Evolutionary conservation across 495 filamentous ascomycete genomes (phyloP).

Genomic region (Entonaema liquescens): DNA sequence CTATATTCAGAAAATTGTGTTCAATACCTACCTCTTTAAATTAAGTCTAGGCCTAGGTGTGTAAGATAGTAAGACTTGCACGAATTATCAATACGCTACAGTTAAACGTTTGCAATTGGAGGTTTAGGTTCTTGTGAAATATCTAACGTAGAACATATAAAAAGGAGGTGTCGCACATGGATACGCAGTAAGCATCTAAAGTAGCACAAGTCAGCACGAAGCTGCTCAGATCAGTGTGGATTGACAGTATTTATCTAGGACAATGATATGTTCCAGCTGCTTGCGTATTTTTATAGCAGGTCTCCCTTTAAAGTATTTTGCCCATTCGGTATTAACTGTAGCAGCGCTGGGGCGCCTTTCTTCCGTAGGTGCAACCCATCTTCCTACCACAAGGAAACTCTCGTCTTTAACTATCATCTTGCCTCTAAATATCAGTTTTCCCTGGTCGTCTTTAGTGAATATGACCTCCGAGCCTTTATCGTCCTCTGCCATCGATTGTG

Average conservation of each 20-base stretch:
- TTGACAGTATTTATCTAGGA: conserved; percentile 21
- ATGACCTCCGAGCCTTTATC: neutral
- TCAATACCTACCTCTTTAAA: no score
- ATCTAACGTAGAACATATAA: neutral
- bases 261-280: conserved; percentile 11
- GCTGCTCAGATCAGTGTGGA: neutral
- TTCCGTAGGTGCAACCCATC: neutral
- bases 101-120: no score
- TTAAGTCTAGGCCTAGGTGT: no score
- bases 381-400: neutral
- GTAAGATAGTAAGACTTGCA: no score
- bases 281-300: neutral
- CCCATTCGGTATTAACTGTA: neutral
- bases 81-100: no score
- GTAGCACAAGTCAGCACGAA: neutral
- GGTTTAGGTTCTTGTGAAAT: no score
- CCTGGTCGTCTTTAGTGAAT: conserved; percentile 1
- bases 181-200: neutral
- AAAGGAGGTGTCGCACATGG: no score
- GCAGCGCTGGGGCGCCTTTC: neutral
- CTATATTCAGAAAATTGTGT: no score
- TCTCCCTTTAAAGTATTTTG: neutral
- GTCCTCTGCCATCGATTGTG: conserved; percentile 1
- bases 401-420: neutral
- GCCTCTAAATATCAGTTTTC: neutral